These are phyloP conservation scores for Pythium rhizo-oryzae DNA, from an alignment of 352 stramenopile species.

Conservation along the genomic window DNA sequence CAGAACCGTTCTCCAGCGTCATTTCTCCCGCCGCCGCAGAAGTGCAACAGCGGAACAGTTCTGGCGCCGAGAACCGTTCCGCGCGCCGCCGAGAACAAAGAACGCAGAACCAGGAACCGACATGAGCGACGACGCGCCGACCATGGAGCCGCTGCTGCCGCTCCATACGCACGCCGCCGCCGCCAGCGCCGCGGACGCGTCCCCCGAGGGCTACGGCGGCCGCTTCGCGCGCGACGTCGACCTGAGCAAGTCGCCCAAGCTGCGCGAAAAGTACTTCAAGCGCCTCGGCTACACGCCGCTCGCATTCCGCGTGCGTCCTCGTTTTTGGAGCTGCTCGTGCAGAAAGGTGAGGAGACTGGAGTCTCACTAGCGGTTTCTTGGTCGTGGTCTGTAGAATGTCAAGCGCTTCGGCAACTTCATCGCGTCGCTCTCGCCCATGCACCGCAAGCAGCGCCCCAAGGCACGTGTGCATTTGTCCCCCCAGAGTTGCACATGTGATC, in stretches of 20 bases:
- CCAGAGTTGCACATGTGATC: too few species aligned
- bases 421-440: constrained; percentile 71
- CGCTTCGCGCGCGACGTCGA: constrained; percentile 15
- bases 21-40: background rate
- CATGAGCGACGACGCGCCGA: constrained; percentile 7
- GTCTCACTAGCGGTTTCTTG: background rate
- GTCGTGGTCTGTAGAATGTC: constrained; percentile 42
- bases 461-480: background rate
- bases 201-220: constrained; percentile 25
- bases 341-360: background rate
- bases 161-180: constrained; percentile 38
- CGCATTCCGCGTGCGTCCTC: constrained; percentile 62
- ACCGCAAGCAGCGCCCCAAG: constrained; percentile 39
- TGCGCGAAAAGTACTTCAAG: constrained; percentile 74
- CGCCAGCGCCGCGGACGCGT: background rate
- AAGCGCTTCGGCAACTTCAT: constrained; percentile 77
- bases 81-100: background rate
- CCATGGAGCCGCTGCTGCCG: constrained; percentile 57
- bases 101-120: background rate
- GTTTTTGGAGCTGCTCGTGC: constrained; percentile 1
- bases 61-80: background rate
- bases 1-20: constrained; percentile 6
- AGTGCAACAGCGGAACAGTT: constrained; percentile 21
- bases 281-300: constrained; percentile 80
- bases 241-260: constrained; percentile 40